phyloP scores from a whole-genome alignment of 1,139 yeast genomes.

The Suhomyces bribrorum region DNA sequence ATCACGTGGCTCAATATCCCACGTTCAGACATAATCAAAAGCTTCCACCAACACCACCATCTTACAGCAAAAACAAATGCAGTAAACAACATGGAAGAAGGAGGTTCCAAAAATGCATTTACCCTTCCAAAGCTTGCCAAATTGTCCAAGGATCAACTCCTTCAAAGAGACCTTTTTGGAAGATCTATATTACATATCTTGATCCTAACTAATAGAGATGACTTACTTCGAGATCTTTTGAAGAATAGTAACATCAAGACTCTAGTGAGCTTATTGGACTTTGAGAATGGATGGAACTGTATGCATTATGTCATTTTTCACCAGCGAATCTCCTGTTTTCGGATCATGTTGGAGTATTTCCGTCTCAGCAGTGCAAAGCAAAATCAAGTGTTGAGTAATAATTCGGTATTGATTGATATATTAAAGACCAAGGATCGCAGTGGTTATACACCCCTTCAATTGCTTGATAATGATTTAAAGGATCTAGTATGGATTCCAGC shows the following conservation, averaged over 20 bases:
- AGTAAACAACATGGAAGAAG: slow-evolving; percentile 11
- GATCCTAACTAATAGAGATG: slow-evolving; percentile 52
- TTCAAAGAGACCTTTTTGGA: slow-evolving; percentile 69
- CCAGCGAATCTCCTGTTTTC: slow-evolving; percentile 61
- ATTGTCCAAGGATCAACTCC: slow-evolving; percentile 44
- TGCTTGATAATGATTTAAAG: slow-evolving; percentile 47
- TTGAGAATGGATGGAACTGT: slow-evolving; percentile 83
- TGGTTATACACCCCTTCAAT: slow-evolving; percentile 63
- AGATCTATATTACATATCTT: slow-evolving; percentile 65
- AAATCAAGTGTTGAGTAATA: slow-evolving; percentile 21
- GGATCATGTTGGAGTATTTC: slow-evolving; percentile 44
- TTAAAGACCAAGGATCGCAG: slow-evolving; percentile 66
- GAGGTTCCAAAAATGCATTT: slow-evolving; percentile 4
- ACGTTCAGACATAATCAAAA: slow-evolving; percentile 3
- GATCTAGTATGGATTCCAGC: slow-evolving; percentile 47
- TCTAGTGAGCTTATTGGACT: slow-evolving; percentile 52
- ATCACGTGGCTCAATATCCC: slow-evolving; percentile 7
- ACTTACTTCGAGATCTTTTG: slow-evolving; percentile 47
- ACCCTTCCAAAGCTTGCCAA: slow-evolving; percentile 22
- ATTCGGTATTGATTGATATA: slow-evolving; percentile 32
- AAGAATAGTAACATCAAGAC: slow-evolving; percentile 42
- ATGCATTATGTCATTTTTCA: slow-evolving; percentile 66
- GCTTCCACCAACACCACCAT: background rate
- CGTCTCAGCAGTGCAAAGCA: slow-evolving; percentile 15
- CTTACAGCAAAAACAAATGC: slow-evolving; percentile 6